Evolutionary conservation across 768 basidiomycete species (phyloP), one percentile per base, ranked within the genome.

Genomic region (Macrocybe gigantea): DNA sequence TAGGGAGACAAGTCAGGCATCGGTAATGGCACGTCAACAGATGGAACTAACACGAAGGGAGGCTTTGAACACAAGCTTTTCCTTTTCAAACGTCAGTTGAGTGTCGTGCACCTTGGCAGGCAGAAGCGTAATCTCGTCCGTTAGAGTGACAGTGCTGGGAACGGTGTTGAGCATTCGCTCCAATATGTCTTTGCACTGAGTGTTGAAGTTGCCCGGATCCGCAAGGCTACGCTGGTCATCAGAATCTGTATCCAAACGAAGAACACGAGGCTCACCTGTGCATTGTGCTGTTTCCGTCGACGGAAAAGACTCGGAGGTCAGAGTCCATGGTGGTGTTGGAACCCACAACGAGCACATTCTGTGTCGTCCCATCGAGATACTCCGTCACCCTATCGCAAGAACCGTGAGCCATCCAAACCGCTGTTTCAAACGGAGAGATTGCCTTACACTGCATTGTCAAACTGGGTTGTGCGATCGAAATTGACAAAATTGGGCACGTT

Each of bases 81-180:
- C 59, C 33, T 61, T 59, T 39, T 71, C 68, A 47, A 70, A 61
- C 6, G 67, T 61, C 33, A 75, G 56, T 44, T 68, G 64, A 31
- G 67, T 67, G 43, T 59, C 58, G 35, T 62, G 62, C 35, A 72
- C 69, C 52, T 77, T 74, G 45, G 61, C 65, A 33, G 67, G 70
- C 9, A 76, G 55, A 7, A 74, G 62, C 12, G 65, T 62, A 40
- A 77, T 70, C 49, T 72, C 65, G 9, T 73, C 68, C 30, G 73
- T 74, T n/a, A 79, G 56, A 1, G 60, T 63, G 12, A 79, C 73
- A 41, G 59, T 64, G 12, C 57, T 61, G 1, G 75, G 72, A n/a
- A 79, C 75, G 13, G 67, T 68, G 53, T 79, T 65, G 33, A 79
- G 49, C 77, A 79, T 77, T 37, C 70, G 67, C 42, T 60, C 60